Evolutionary conservation across 1,284 basidiomycete genomes (phyloP).

Genomic region (Apiotrichum montevideense): DNA sequence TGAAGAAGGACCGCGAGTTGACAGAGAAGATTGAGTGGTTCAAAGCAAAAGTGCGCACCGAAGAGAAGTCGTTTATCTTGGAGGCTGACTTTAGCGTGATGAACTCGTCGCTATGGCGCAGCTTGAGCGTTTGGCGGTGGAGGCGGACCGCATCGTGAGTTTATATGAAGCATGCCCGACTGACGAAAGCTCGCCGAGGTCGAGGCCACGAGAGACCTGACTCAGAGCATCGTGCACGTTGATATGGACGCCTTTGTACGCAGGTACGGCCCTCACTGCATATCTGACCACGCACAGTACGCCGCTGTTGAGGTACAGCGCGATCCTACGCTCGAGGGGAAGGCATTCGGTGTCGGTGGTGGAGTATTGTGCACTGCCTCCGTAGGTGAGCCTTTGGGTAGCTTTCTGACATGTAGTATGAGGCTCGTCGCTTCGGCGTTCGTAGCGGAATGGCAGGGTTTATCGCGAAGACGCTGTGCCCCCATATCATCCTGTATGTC

Average conservation of each 20-base stretch:
- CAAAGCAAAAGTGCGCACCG: slow-evolving; percentile 30
- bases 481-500: slow-evolving; percentile 65
- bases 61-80: neutral
- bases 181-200: slow-evolving; percentile 49
- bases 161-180: neutral
- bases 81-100: slow-evolving; percentile 31
- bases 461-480: slow-evolving; percentile 88
- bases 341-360: slow-evolving; percentile 72
- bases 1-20: slow-evolving; percentile 43
- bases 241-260: slow-evolving; percentile 46
- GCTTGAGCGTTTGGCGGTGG: slow-evolving; percentile 26
- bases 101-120: slow-evolving; percentile 33
- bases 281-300: slow-evolving; percentile 25
- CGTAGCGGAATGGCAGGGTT: slow-evolving; percentile 89
- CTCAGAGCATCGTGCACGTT: slow-evolving; percentile 59
- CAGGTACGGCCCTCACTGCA: neutral
- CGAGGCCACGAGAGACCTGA: slow-evolving; percentile 70
- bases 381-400: slow-evolving; percentile 16
- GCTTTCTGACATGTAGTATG: slow-evolving; percentile 56
- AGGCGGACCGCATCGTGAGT: slow-evolving; percentile 44
- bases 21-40: slow-evolving; percentile 44
- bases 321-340: slow-evolving; percentile 70
- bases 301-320: slow-evolving; percentile 58
- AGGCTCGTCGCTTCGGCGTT: slow-evolving; percentile 80
- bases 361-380: slow-evolving; percentile 75